Percentiles rank a stretch among this genome's conserved stretches.
Conservation (phyloP, 2,329 filamentous ascomycete species). For the Hypoxylon sp. region DNA sequence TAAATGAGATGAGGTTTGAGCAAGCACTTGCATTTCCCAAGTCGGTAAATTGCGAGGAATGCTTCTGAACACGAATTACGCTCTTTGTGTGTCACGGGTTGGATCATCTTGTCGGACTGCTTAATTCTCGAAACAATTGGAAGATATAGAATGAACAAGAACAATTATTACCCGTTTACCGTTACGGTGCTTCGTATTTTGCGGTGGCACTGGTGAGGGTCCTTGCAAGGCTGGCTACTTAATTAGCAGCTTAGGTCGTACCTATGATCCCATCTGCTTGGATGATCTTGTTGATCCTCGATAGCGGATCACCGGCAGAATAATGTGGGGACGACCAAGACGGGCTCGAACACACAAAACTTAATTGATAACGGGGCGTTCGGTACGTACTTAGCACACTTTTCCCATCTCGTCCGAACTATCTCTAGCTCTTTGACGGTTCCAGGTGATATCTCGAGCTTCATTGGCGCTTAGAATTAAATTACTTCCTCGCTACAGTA, state of each 20-base stretch:
- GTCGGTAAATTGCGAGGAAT: conserved; percentile 22
- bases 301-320: conserved; percentile 36
- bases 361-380: conserved; percentile 19
- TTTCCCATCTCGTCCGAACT: conserved; percentile 42
- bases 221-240: conserved; percentile 40
- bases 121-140: conserved; percentile 7
- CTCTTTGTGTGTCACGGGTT: conserved; percentile 8
- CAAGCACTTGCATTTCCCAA: conserved; percentile 24
- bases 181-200: conserved; percentile 31
- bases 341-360: conserved; percentile 27
- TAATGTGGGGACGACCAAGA: conserved; percentile 47
- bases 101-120: conserved; percentile 5
- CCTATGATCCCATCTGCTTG: conserved; percentile 50
- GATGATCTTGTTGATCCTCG: conserved; percentile 51
- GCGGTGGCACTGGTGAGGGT: conserved; percentile 36
- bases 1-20: conserved; percentile 10
- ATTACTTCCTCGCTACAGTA: conserved; percentile 11
- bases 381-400: conserved; percentile 22
- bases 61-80: conserved; percentile 29
- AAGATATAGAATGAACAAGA: conserved; percentile 7
- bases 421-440: conserved; percentile 21
- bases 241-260: conserved; percentile 37
- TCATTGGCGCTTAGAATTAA: conserved; percentile 39
- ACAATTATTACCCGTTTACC: conserved; percentile 22
- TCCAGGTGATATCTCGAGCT: conserved; percentile 34